Base-by-base conservation (phyloP, 139 green algal genomes). In the Pseudopediastrum boryanum region DNA sequence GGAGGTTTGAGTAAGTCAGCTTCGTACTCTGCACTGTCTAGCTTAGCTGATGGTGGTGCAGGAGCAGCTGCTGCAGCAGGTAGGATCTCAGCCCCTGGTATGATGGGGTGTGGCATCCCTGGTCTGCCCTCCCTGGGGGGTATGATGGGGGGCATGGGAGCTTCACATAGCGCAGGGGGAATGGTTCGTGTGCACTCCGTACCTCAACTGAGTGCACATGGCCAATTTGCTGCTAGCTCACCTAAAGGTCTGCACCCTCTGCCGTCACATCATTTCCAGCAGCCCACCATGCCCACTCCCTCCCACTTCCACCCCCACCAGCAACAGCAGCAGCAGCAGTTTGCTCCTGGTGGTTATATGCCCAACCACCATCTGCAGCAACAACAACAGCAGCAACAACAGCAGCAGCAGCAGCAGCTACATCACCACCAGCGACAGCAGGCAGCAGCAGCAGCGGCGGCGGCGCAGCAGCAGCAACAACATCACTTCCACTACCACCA, bases 1-100 rank as follows among this genome's bases (percentile, higher is more conserved):
- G 43, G 61, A 3, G 46, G 70, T 4, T 70, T 80, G 51, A 65
- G 70, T 1, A 85, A 85, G 42, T 63, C 52, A n/a, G 54, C 74
- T 16, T 61, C 44, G 33, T 85, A 66, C 75, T 54, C 72, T 21
- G 72, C 81, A 16, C 51, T 70, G 33, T 69, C 70, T 66, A 50
- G 35, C 12, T 36, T 81, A 13, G 61, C 72, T 3, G 29, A 48
- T 35, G 71, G 52, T 5, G 54, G 50, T 33, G 71, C 50, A 29
- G 63, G 31, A 13, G 77, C 82, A 75, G 39, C 75, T 39, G 31
- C 77, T 64, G 67, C 38, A 59, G 78, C 63, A 63, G 39, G 31
- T 44, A 27, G 61, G 21, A 27, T n/a, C n/a, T n/a, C n/a, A n/a
- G n/a, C n/a, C n/a, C n/a, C n/a, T n/a, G n/a, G n/a, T n/a, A n/a